phyloP scores from a whole-genome alignment of 2,329 filamentous ascomycete species.

The Penicillium sp. region DNA sequence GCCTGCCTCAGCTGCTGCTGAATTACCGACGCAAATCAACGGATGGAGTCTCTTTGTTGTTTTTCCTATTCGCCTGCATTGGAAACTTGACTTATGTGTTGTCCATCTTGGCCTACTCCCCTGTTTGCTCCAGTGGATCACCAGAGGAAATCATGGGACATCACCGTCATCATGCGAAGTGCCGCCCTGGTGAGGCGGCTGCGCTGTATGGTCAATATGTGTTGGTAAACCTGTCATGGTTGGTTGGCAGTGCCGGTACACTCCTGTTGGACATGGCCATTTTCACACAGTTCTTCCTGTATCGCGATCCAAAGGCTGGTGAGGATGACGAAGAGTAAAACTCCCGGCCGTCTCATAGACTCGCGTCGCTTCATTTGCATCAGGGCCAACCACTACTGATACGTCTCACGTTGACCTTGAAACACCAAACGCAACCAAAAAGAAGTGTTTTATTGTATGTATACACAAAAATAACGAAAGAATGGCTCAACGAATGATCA shows the following conservation, averaged over 20 bases:
- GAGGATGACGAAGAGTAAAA: constrained; percentile 20
- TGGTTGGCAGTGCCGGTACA: constrained; percentile 86
- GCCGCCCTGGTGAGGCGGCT: constrained; percentile 65
- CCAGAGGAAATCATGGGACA: constrained; percentile 21
- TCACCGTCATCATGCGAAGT: constrained; percentile 41
- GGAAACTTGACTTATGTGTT: constrained; percentile 93
- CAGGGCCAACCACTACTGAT: no score
- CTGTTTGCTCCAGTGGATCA: constrained; percentile 55
- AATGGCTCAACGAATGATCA: background rate
- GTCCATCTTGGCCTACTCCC: constrained; percentile 87
- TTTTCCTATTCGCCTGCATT: constrained; percentile 94
- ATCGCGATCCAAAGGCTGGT: constrained; percentile 50
- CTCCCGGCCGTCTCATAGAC: no score
- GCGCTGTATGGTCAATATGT: constrained; percentile 78
- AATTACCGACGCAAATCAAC: constrained; percentile 93
- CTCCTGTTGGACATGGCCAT: constrained; percentile 81
- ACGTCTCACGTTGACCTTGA: no score
- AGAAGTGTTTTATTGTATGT: background rate
- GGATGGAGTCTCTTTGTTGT: constrained; percentile 88
- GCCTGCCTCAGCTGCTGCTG: constrained; percentile 84
- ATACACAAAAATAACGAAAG: background rate
- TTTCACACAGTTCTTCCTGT: constrained; percentile 90
- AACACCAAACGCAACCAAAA: no score
- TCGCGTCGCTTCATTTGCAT: no score
- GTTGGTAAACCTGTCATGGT: constrained; percentile 86